A percentile compares a stretch with the other conserved stretches of the same genome.
Evolutionary conservation across 2,329 filamentous ascomycete genomes (phyloP).

Genomic region (Colletotrichum caudatum): DNA sequence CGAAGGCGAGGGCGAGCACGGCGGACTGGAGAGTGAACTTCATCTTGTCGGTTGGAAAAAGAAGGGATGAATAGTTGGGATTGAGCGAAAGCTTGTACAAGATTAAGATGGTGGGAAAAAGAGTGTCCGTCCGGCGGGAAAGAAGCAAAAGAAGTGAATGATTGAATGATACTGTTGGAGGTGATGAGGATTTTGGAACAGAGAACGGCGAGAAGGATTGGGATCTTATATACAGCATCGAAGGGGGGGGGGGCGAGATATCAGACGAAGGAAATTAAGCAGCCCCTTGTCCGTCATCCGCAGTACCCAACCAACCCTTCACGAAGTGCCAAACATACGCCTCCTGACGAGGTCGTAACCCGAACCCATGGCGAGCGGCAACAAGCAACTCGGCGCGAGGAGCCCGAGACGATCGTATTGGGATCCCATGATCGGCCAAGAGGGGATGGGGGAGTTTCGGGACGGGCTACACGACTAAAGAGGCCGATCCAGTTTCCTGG

Average conservation of each 20-base stretch:
- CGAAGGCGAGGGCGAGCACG: constrained; percentile 46
- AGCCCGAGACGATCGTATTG: constrained; percentile 17
- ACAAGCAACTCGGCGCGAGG: constrained; percentile 14
- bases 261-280: not conserved
- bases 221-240: constrained; percentile 20
- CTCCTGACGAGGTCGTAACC: constrained; percentile 12
- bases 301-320: not conserved
- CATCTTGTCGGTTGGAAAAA: constrained; percentile 45
- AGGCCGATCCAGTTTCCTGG: not conserved
- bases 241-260: not conserved
- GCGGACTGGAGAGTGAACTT: constrained; percentile 46
- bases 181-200: not conserved
- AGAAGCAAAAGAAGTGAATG: constrained; percentile 37
- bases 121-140: constrained; percentile 38
- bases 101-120: constrained; percentile 5
- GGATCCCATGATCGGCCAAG: constrained; percentile 18
- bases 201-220: not conserved
- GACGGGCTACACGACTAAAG: not conserved
- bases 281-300: not conserved
- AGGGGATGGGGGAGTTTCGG: constrained; percentile 6
- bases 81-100: constrained; percentile 2
- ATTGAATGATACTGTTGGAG: constrained; percentile 10
- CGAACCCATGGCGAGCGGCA: not conserved
- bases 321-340: constrained; percentile 22
- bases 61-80: not conserved